These are phyloP conservation scores for Physcomitrellopsis africana DNA, from an alignment of 225 moss, liverwort and hornwort genomes.

Conservation along the genomic window DNA sequence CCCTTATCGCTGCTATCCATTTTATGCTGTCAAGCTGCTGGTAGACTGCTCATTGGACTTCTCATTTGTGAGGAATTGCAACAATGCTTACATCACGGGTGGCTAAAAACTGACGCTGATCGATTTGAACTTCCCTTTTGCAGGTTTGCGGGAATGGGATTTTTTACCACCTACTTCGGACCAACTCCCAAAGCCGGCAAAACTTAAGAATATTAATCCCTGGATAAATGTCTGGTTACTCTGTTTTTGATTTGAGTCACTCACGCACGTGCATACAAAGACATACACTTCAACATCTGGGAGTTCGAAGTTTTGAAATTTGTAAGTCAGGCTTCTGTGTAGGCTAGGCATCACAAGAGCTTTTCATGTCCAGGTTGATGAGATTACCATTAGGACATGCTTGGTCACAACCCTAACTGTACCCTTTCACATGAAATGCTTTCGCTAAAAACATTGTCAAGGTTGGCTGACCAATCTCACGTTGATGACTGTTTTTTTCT, in stretches of 20 bases:
- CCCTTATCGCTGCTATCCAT: conserved; percentile 13
- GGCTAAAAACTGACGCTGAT: conserved; percentile 22
- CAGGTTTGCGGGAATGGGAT: conserved; percentile 91
- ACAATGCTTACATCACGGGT: neutral
- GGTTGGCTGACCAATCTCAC: neutral
- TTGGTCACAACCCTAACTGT: conserved; percentile 26
- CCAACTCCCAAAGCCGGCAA: conserved; percentile 46
- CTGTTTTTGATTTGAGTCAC: neutral
- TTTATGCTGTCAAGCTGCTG: neutral
- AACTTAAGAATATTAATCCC: conserved; percentile 18
- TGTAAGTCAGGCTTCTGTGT: conserved; percentile 3
- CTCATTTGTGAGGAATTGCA: neutral
- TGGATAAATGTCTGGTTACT: conserved; percentile 1
- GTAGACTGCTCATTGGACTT: neutral
- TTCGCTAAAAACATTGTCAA: neutral
- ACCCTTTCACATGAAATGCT: conserved; percentile 10
- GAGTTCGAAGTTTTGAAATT: conserved; percentile 19
- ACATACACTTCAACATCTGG: conserved; percentile 11
- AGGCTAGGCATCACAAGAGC: conserved; percentile 9
- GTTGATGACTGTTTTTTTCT: too few species aligned
- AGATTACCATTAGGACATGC: neutral
- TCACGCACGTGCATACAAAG: neutral
- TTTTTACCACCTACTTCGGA: conserved; percentile 79
- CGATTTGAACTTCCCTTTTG: conserved; percentile 20
- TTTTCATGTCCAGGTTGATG: conserved; percentile 21